phyloP scores from a whole-genome alignment of 2,329 filamentous ascomycete species.

The Aspergillus tanneri region DNA sequence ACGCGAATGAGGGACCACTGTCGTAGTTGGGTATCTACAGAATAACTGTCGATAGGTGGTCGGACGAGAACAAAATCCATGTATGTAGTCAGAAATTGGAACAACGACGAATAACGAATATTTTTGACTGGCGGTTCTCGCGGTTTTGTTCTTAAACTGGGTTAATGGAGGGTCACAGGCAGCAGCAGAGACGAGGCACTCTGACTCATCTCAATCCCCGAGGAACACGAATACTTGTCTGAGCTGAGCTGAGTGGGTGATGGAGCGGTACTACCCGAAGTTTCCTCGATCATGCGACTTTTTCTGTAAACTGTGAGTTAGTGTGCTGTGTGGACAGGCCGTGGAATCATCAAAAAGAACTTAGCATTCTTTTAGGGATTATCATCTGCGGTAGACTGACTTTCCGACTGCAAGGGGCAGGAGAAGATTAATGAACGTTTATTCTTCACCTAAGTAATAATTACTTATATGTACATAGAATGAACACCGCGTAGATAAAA shows the following conservation, averaged over 20 bases:
- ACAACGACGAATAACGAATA: too few relatives aligned
- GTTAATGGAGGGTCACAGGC: neutral
- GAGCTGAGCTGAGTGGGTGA: constrained; percentile 1
- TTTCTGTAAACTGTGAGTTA: neutral
- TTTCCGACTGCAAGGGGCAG: constrained; percentile 7
- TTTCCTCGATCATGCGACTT: constrained; percentile 9
- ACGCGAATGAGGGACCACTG: too few relatives aligned
- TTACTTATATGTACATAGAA: too few relatives aligned
- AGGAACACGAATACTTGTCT: neutral
- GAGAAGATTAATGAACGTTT: constrained; percentile 1
- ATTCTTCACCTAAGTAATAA: too few relatives aligned
- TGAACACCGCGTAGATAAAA: neutral
- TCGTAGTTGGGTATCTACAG: too few relatives aligned
- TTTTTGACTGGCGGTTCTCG: neutral
- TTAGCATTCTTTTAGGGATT: neutral
- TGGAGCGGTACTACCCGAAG: constrained; percentile 9
- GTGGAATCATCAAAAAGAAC: neutral
- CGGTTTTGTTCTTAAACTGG: neutral
- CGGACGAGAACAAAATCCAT: too few relatives aligned
- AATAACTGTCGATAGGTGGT: too few relatives aligned
- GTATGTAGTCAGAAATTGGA: too few relatives aligned
- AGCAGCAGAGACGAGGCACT: neutral
- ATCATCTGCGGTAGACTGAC: neutral
- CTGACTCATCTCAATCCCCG: constrained; percentile 5
- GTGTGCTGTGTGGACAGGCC: neutral